These are phyloP conservation scores for Arctium lappa DNA, from an alignment of 129 eudicot species.

Conservation along the genomic window DNA sequence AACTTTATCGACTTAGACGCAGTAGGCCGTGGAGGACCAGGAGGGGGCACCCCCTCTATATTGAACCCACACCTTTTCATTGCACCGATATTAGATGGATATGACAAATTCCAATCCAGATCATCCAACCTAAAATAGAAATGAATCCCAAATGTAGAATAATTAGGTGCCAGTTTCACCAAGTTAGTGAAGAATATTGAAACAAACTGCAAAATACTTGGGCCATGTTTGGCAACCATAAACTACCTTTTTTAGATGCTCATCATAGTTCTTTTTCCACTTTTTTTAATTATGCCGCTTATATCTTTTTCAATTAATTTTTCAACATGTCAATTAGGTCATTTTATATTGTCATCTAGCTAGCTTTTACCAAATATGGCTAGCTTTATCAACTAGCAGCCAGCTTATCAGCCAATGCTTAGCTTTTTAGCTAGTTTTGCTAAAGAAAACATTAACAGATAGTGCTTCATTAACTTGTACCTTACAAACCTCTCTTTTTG, in stretches of 20 bases:
- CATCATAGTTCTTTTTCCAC: background rate
- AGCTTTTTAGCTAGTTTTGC: background rate
- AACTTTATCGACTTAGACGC: slow-evolving; percentile 63
- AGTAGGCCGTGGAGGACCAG: slow-evolving; percentile 33
- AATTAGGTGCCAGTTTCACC: background rate
- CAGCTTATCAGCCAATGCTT: background rate
- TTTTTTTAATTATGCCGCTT: background rate
- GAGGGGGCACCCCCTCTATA: slow-evolving; percentile 46
- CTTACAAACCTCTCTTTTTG: slow-evolving; percentile 60
- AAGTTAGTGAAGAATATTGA: background rate
- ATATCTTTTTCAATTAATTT: background rate
- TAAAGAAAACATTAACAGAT: background rate
- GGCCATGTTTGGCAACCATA: background rate
- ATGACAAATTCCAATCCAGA: slow-evolving; percentile 38
- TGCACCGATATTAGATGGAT: slow-evolving; percentile 37
- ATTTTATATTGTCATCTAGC: background rate
- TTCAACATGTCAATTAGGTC: background rate
- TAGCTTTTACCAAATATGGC: background rate
- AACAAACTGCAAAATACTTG: background rate
- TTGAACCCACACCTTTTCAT: slow-evolving; percentile 57
- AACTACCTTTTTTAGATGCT: background rate
- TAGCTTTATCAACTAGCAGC: background rate
- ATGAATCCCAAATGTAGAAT: background rate
- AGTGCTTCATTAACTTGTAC: slow-evolving; percentile 21
- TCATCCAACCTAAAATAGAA: slow-evolving; percentile 40